Evolutionary conservation across 169 alveolate species (phyloP), one percentile per base, ranked within the genome.

Genomic region (Babesia bigemina): DNA sequence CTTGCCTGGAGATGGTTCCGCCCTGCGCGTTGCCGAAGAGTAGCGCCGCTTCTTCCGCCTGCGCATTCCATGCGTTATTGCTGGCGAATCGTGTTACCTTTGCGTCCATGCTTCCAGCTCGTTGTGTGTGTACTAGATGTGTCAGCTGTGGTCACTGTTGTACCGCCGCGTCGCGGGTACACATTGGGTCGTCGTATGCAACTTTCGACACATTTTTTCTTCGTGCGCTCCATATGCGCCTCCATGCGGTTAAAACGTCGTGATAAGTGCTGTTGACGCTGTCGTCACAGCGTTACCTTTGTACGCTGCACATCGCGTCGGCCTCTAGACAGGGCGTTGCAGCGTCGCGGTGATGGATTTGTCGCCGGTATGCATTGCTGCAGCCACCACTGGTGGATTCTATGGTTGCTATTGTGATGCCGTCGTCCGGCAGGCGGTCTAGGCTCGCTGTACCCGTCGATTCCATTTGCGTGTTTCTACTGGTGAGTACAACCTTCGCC

Each of bases 11-110:
- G 26, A 67, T 29, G 21, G 22, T 44, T 6, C 48, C 53, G 9
- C 8, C 45, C 44, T n/a, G 24, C 50, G 52, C 9, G 14, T 47
- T 56, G 17, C 66, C 76, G 65, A 67, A 67, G 65, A 67, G 76
- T 33, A 55, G 59, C 17, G 65, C 65, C n/a, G 76, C 76, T 22
- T 67, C 76, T 1, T 8, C 45, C 48, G 44, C 56, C 76, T 67
- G 36, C 56, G 22, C 50, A 39, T 36, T 9, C 45, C n/a, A 10
- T 61, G 22, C 7, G 24, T n/a, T 36, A 1, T 45, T 11, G 17
- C 3, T 24, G 16, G 16, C 7, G 2, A 22, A n/a, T 0, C 29
- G 11, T 13, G 61, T 16, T 45, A 45, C 74, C 47, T 45, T 47
- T 10, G 33, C 61, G 19, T 26, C 47, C 74, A 65, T 65, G n/a